Evolutionary conservation across 805 yeast genomes (phyloP), one percentile per base, ranked within the genome.

Genomic region (Hanseniaspora vineae): DNA sequence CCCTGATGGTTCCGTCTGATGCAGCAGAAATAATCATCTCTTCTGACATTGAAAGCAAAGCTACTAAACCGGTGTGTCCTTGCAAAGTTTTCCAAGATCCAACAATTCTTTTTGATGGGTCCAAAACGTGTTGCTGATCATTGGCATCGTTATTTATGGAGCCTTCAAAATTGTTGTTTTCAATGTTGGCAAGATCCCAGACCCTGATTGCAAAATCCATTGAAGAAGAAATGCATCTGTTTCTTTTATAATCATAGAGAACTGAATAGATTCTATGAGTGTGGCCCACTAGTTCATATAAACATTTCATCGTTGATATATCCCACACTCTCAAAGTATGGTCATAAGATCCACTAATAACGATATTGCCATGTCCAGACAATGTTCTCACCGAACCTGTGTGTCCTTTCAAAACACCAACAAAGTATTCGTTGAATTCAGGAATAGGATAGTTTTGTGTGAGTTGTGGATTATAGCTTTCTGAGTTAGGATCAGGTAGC

Each of bases 241-340:
- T 77, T 49, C 90, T 72, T 50, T 77, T 72, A 52, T 76, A 75
- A 60, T 90, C 96, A 55, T 86, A 71, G 1, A 87, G 83, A 1
- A 94, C 86, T n/a, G 90, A 77, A 66, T 92, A 92, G 6, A 92
- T 92, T 52, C 84, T 76, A 55, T 88, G 92, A 9, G 79, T 76
- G 64, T 92, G 98, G 2, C 96, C 97, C 1, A 77, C 68, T 18
- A 90, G 71, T 11, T 82, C 78, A 64, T 78, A 80, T 46, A 76
- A 75, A 60, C 96, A 87, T 47, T 72, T 73, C 44, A 84, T 85
- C 6, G 82, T 78, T 32, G 77, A 73, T 51, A 89, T 70, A 56
- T 86, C 92, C 98, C 98, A 90, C 2, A 90, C 95, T 51, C 97
- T 75, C 6, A 89, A 85, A 1, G 85, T 84, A 46, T 82, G 75